Evolutionary conservation across 768 basidiomycete genomes (phyloP).

Genomic region (Phaeotremella skinneri): DNA sequence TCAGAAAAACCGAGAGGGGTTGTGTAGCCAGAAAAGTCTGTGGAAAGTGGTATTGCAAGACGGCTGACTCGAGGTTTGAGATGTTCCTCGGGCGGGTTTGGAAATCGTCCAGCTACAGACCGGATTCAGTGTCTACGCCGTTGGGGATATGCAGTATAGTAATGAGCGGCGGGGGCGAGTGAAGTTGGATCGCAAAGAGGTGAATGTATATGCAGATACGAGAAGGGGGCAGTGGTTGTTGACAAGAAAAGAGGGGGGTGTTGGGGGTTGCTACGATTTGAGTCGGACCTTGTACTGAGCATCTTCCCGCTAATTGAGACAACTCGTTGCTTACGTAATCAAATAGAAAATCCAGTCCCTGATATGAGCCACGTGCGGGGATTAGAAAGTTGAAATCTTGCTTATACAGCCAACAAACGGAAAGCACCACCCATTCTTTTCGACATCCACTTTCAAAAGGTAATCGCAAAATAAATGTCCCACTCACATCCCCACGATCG

Average conservation of each 20-base stretch:
- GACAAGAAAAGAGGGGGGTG: neutral
- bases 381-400: neutral
- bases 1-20: neutral
- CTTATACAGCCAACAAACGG: neutral
- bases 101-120: too few relatives aligned
- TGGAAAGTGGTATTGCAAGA: too few relatives aligned
- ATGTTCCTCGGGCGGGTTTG: too few relatives aligned
- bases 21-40: too few relatives aligned
- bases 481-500: conserved; percentile 10
- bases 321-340: neutral
- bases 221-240: neutral
- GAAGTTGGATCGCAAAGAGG: neutral
- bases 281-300: too few relatives aligned
- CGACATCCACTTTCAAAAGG: neutral
- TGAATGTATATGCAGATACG: neutral
- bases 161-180: neutral
- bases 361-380: too few relatives aligned
- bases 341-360: too few relatives aligned
- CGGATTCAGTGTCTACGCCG: too few relatives aligned
- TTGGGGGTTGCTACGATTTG: too few relatives aligned
- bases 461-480: neutral
- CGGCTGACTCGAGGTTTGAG: too few relatives aligned
- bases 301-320: too few relatives aligned
- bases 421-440: neutral
- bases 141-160: too few relatives aligned